phyloP scores from a whole-genome alignment of 371 early-diverging fungal genomes.

The Mucor lusitanicus region DNA sequence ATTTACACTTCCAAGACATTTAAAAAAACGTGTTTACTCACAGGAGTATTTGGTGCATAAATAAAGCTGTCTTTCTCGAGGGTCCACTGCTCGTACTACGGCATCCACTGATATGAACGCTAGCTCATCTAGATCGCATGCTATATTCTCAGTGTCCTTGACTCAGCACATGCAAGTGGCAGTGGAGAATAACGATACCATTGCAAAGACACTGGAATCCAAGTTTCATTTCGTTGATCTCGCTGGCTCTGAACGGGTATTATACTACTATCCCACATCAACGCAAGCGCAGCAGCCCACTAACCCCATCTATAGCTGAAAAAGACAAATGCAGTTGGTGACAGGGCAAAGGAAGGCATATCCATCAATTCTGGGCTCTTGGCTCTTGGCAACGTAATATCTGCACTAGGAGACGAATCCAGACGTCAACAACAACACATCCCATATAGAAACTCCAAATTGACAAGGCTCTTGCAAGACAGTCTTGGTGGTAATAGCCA shows the following conservation, averaged over 20 bases:
- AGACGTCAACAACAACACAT: constrained; percentile 75
- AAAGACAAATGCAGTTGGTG: constrained; percentile 93
- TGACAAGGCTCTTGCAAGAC: constrained; percentile 44
- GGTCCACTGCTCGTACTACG: constrained; percentile 87
- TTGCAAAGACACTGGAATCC: constrained; percentile 36
- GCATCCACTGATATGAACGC: constrained; percentile 96
- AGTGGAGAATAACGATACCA: neutral
- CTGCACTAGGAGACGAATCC: constrained; percentile 87
- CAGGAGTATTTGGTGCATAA: neutral
- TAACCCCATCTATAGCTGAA: constrained; percentile 62
- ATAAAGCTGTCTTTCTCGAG: constrained; percentile 62
- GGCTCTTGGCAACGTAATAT: constrained; percentile 98
- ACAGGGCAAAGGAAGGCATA: constrained; percentile 95
- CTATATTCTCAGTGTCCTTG: constrained; percentile 86
- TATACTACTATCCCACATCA: neutral
- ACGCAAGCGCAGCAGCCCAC: too few relatives aligned
- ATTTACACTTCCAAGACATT: neutral
- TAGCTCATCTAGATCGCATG: constrained; percentile 94
- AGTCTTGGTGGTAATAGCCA: constrained; percentile 82
- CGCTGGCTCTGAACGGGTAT: constrained; percentile 88
- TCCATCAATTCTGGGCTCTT: constrained; percentile 97
- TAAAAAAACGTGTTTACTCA: neutral
- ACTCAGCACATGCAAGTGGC: constrained; percentile 5
- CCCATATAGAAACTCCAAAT: constrained; percentile 96
- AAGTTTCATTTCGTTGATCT: constrained; percentile 97